Percentiles rank a stretch among this genome's conserved stretches.
Evolutionary conservation across 306 rosid species (phyloP).

Genomic region (Trifolium pratense): DNA sequence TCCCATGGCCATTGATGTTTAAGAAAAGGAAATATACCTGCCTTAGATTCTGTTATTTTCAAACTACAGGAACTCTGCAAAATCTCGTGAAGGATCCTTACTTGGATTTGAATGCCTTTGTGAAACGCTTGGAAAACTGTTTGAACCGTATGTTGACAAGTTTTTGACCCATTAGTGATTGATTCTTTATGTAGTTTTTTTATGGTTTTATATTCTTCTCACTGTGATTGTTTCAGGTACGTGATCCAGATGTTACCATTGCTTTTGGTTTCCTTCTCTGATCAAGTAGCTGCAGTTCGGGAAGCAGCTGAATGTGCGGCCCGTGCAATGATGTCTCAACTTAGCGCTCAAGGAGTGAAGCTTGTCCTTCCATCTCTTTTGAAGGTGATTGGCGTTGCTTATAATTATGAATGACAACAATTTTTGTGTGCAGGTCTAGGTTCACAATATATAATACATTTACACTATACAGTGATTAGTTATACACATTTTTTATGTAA

Average conservation of each 20-base stretch:
- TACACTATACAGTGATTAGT: not conserved
- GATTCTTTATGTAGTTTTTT: slow-evolving; percentile 10
- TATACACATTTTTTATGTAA: not conserved
- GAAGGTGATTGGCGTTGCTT: slow-evolving; percentile 61
- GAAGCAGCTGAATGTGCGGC: slow-evolving; percentile 98
- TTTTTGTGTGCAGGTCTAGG: not conserved
- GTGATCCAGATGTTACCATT: slow-evolving; percentile 92
- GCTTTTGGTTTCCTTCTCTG: slow-evolving; percentile 94
- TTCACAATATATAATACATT: not conserved
- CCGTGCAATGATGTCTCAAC: slow-evolving; percentile 99
- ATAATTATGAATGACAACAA: slow-evolving; percentile 2
- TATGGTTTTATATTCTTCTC: slow-evolving; percentile 26
- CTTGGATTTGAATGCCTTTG: slow-evolving; percentile 97
- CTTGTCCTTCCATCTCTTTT: slow-evolving; percentile 98
- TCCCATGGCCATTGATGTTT: slow-evolving; percentile 1
- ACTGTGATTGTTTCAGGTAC: slow-evolving; percentile 63
- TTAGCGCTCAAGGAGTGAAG: slow-evolving; percentile 95
- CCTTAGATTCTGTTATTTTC: slow-evolving; percentile 26
- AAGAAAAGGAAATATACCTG: not conserved
- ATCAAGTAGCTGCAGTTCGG: slow-evolving; percentile 96
- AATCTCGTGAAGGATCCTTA: slow-evolving; percentile 91
- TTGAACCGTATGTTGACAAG: slow-evolving; percentile 84
- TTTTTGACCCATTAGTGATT: slow-evolving; percentile 28
- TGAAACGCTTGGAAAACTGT: slow-evolving; percentile 88
- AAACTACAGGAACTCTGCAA: slow-evolving; percentile 84